Conservation (phyloP, 2,329 filamentous ascomycete species). For the Biscogniauxia sp. region DNA sequence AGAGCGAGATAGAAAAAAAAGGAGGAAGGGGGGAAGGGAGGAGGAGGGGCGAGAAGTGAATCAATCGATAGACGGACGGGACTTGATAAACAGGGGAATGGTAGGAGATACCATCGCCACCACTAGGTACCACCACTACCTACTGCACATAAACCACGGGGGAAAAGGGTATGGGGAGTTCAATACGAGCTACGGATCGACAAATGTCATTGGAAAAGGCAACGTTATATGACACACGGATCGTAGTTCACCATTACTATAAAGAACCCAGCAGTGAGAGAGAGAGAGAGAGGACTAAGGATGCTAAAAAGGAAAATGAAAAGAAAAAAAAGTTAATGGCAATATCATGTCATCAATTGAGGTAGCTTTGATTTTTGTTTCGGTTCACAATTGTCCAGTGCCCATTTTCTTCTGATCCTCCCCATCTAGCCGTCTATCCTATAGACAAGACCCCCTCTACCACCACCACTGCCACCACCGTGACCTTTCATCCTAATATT, state of each 20-base stretch:
- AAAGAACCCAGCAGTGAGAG: background rate
- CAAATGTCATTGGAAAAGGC: background rate
- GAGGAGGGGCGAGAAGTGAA: no score
- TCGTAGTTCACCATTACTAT: background rate
- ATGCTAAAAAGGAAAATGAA: background rate
- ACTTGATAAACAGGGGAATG: no score
- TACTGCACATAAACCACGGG: background rate
- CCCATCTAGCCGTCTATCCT: slow-evolving; percentile 13
- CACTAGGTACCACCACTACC: background rate
- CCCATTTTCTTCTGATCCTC: background rate
- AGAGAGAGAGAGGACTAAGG: background rate
- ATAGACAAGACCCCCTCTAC: background rate
- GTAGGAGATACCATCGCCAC: no score
- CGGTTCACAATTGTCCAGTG: slow-evolving; percentile 1
- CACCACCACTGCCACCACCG: background rate
- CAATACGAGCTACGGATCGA: no score
- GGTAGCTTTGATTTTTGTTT: slow-evolving; percentile 1
- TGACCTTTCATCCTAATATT: background rate
- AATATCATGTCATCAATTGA: slow-evolving; percentile 2
- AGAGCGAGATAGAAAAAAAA: background rate
- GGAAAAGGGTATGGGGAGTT: background rate
- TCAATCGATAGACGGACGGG: no score
- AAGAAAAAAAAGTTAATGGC: background rate
- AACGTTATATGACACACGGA: background rate
- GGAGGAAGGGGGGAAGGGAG: background rate